Percentiles rank a stretch among this genome's conserved stretches.
Evolutionary conservation across 2,329 filamentous ascomycete genomes (phyloP).

Genomic region (Aureobasidium pullulans): DNA sequence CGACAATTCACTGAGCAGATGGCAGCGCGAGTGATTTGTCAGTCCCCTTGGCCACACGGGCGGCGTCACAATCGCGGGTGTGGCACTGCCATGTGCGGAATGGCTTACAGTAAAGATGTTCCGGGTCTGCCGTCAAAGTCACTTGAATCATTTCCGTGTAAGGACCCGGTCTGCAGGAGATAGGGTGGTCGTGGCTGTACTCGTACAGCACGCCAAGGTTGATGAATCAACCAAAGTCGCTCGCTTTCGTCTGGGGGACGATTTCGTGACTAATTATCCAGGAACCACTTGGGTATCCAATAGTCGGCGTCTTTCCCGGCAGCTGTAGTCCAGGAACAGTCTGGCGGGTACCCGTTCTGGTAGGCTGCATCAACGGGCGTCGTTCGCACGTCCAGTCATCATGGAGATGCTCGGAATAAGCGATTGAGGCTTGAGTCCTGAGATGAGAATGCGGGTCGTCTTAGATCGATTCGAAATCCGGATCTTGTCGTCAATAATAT

Average conservation of each 20-base stretch:
- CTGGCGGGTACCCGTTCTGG: neutral
- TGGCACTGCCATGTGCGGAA: too few relatives aligned
- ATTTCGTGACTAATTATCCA: conserved; percentile 1
- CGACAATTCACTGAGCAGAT: too few relatives aligned
- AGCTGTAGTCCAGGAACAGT: neutral
- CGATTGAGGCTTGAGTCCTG: neutral
- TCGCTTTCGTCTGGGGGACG: neutral
- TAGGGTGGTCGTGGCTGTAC: too few relatives aligned
- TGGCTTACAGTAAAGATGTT: too few relatives aligned
- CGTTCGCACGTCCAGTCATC: neutral
- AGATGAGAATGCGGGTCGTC: neutral
- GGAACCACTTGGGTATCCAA: neutral
- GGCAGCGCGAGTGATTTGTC: too few relatives aligned
- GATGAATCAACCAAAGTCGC: neutral
- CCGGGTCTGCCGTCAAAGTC: too few relatives aligned
- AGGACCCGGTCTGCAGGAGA: too few relatives aligned
- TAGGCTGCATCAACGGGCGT: neutral
- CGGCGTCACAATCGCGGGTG: too few relatives aligned
- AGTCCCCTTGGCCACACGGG: too few relatives aligned
- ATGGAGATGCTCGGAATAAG: conserved; percentile 8
- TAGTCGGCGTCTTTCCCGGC: neutral
- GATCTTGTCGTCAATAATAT: neutral
- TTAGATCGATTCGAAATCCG: neutral
- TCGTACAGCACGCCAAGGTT: too few relatives aligned
- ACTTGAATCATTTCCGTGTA: too few relatives aligned